A percentile compares a stretch with the other conserved stretches of the same genome.
Conservation (phyloP, 116 monocot species). For the Phalaenopsis hybrid region DNA sequence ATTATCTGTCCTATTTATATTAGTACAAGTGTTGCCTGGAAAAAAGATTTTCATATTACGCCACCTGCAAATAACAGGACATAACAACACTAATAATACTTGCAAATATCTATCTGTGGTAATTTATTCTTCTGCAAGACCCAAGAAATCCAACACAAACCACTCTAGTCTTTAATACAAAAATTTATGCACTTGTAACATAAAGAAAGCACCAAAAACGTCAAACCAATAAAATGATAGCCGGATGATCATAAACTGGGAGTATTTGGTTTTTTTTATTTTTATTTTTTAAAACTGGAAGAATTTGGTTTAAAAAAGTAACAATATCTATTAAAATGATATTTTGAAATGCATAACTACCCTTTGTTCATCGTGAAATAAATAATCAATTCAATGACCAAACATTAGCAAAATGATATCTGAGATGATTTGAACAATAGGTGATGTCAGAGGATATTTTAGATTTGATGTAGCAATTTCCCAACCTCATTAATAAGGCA, state of each 20-base stretch:
- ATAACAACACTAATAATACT: background rate
- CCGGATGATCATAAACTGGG: too few relatives aligned
- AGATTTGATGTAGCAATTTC: background rate
- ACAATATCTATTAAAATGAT: too few relatives aligned
- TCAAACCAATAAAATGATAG: background rate
- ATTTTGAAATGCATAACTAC: background rate
- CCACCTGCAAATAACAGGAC: background rate
- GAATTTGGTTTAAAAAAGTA: too few relatives aligned
- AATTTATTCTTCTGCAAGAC: background rate
- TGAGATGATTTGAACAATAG: slow-evolving; percentile 1
- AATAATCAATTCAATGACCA: background rate
- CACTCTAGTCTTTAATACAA: background rate
- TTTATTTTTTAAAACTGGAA: too few relatives aligned
- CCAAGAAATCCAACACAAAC: background rate
- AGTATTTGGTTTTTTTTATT: too few relatives aligned
- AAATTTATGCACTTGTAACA: background rate
- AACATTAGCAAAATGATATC: background rate
- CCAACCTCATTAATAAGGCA: background rate
- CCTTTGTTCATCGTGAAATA: background rate
- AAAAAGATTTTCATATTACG: background rate
- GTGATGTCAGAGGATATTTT: background rate
- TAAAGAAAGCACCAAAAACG: background rate
- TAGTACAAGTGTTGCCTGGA: background rate
- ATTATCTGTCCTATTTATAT: background rate
- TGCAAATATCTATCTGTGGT: background rate